Base-by-base conservation (phyloP, 2,329 filamentous ascomycete genomes). In the Fonsecaea nubica region DNA sequence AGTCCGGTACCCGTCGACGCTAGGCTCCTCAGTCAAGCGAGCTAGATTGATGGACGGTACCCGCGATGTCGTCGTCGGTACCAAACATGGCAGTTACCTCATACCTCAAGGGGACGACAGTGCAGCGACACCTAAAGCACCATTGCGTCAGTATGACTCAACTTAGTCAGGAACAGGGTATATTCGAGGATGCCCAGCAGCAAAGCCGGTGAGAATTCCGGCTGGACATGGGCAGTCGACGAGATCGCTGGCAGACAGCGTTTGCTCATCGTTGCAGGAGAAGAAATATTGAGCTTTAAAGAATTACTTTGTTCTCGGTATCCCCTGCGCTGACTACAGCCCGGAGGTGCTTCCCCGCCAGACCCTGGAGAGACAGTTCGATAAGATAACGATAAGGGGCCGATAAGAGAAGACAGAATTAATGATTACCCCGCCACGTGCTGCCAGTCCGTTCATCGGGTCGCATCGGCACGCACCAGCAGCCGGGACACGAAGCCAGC, bases 91-190 rank as follows among this genome's bases (percentile, higher is more conserved):
- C 10, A n/a, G 10, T 42, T 42, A 10, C 15, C 15, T n/a, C 15
- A 42, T n/a, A n/a, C 40, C 40, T n/a, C 18, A n/a, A 18, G 18
- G 8, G 8, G 15, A n/a, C 15, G 2, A n/a, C 2, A 1, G 18
- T 25, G 45, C 42, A 45, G n/a, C 2, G 42, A 50, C 13, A 9
- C 45, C 45, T 21, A 12, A 50, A 10, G 45, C 21, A 50, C 10
- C 45, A 50, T 50, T 50, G 45, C 45, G 45, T 50, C 45, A 50
- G 45, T 10, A 25, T 50, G 45, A 25, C 45, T 50, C 45, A 50
- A 50, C 18, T 12, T 25, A 25, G 25, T 25, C 25, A 25, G 45
- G 15, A 5, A 42, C 12, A 6, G 40, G 40, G 2, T 5, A 18
- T 13, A 50, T 50, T 21, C 45, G 3, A 50, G n/a, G 25, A 25